Evolutionary conservation across 768 basidiomycete genomes (phyloP).

Genomic region (Tricholoma furcatifolium): DNA sequence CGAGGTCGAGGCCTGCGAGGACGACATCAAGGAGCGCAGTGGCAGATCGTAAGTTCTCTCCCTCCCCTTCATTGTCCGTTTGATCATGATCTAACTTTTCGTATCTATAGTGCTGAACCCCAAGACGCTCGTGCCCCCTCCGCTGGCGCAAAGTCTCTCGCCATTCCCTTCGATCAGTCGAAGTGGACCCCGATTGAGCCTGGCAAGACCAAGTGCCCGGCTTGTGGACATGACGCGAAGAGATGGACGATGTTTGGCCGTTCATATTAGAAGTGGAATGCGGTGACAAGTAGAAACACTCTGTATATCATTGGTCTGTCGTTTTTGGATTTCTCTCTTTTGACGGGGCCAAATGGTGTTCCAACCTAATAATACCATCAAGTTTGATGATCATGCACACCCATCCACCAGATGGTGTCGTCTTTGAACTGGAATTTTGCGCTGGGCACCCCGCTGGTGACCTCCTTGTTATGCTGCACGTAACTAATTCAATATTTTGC

Average conservation of each 20-base stretch:
- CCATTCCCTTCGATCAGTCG: constrained; percentile 93
- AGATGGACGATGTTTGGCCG: constrained; percentile 97
- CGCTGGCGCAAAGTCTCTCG: constrained; percentile 95
- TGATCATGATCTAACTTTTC: constrained; percentile 10
- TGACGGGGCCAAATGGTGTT: neutral
- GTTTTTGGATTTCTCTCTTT: constrained; percentile 1
- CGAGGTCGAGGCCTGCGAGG: constrained; percentile 89
- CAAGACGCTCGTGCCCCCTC: constrained; percentile 95
- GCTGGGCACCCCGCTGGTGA: too few relatives aligned
- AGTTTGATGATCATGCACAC: constrained; percentile 8
- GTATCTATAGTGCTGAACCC: constrained; percentile 63
- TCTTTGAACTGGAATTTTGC: too few relatives aligned
- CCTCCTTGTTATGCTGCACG: too few relatives aligned
- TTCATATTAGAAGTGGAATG: constrained; percentile 57
- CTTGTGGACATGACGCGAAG: constrained; percentile 86
- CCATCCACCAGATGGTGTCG: neutral
- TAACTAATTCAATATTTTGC: too few relatives aligned
- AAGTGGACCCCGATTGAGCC: constrained; percentile 77
- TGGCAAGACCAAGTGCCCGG: constrained; percentile 88
- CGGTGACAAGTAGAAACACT: constrained; percentile 5
- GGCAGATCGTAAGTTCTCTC: constrained; percentile 71
- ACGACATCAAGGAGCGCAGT: constrained; percentile 96
- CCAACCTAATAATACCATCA: constrained; percentile 10
- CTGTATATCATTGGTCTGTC: constrained; percentile 15
- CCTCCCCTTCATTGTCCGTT: constrained; percentile 9